Conservation (phyloP, 306 rosid genomes). For the Quercus rubra region DNA sequence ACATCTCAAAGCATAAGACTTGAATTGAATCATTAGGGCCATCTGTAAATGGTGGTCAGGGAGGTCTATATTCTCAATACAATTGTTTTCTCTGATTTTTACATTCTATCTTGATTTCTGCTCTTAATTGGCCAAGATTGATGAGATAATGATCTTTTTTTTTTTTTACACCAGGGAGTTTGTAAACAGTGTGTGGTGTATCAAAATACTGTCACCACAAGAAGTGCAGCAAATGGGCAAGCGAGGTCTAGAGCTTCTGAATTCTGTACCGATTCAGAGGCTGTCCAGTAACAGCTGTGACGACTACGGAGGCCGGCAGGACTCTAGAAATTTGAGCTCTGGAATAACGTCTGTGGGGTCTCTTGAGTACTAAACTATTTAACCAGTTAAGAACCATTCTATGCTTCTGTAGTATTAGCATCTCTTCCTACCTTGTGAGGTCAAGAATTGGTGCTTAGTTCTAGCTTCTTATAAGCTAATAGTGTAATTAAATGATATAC, state of each 20-base stretch:
- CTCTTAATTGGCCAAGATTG: not conserved
- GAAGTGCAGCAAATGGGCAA: conserved; percentile 96
- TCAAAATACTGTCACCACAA: conserved; percentile 93
- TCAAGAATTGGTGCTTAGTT: conserved; percentile 41
- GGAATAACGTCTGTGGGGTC: conserved; percentile 87
- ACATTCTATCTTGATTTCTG: not conserved
- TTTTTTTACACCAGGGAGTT: conserved; percentile 64
- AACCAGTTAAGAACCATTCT: conserved; percentile 37
- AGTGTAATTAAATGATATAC: conserved; percentile 62
- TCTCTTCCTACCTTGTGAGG: conserved; percentile 35
- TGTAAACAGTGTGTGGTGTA: conserved; percentile 91
- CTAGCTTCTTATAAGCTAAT: conserved; percentile 56
- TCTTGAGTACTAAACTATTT: conserved; percentile 53
- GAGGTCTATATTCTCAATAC: too few relatives aligned
- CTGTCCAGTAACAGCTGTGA: conserved; percentile 68
- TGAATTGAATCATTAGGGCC: not conserved
- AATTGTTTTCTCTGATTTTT: not conserved
- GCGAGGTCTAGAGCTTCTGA: conserved; percentile 69
- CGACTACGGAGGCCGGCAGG: conserved; percentile 70
- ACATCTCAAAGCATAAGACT: not conserved
- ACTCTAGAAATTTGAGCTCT: conserved; percentile 60
- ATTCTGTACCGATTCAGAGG: conserved; percentile 79
- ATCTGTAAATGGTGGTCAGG: not conserved
- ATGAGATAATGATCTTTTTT: conserved; percentile 4
- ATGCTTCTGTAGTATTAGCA: conserved; percentile 52